Evolutionary conservation across 179 eudicot species (phyloP), one percentile per base, ranked within the genome.

Genomic region (Gypsophila paniculata): DNA sequence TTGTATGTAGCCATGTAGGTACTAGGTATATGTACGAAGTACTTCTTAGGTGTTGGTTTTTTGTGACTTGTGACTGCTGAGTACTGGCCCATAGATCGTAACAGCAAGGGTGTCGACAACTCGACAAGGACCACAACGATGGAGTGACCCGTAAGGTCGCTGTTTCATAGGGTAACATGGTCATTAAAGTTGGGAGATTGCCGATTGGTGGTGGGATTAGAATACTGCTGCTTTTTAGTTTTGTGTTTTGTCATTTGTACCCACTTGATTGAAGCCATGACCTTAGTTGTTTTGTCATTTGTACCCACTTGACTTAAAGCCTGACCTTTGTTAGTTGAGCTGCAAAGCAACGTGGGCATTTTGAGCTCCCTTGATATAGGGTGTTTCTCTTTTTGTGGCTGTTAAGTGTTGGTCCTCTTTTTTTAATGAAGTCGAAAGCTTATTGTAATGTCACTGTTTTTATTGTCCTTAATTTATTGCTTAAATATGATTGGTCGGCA

Each of bases 171-270:
- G 59, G 59, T 54, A 54, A 7, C 0, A 25, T 14, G 17, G 39
- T 32, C 18, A 36, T 26, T 29, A 13, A 11, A 4, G 42, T 15
- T 0, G 38, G 0, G 65, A 60, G 21, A 60, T n/a, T n/a, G n/a
- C n/a, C n/a, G n/a, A n/a, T 15, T 60, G 18, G 65, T 61, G 42
- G 65, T 61, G 65, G 65, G 65, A 61, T 61, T 61, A 26, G 42
- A 42, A 61, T 32, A 32, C 21, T 12, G 65, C 29, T 60, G 0
- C 11, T 46, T 46, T 10, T 61, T 32, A 13, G 18, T 26, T 5
- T 32, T 61, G 65, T 61, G 18, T 26, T 5, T 32, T 61, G 65
- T 61, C 65, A 61, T 25, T 25, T 59, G 36, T 25, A 25, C 62
- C 62, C 62, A 59, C 62, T 59, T 59, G 36, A 59, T 32, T 14